A percentile compares a stretch with the other conserved stretches of the same genome.
phyloP scores from a whole-genome alignment of 2,329 filamentous ascomycete species.

The Orbilia javanica region DNA sequence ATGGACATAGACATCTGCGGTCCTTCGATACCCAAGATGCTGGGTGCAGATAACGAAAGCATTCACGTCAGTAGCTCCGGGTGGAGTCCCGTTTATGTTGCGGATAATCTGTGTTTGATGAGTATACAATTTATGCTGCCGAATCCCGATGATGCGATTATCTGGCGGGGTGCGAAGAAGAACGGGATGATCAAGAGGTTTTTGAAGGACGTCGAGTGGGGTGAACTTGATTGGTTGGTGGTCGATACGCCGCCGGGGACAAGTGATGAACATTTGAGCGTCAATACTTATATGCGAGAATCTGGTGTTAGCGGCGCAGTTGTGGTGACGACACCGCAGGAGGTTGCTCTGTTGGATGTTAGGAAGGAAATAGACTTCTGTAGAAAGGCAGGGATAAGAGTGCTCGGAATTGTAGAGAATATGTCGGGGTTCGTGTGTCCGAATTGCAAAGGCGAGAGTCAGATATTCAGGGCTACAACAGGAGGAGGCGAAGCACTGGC shows the following conservation, averaged over 20 bases:
- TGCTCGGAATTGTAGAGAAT: conserved; percentile 94
- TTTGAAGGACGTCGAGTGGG: conserved; percentile 97
- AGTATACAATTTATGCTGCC: conserved; percentile 98
- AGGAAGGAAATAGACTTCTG: conserved; percentile 99
- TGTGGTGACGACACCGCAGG: conserved; percentile 93
- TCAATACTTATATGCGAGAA: conserved; percentile 91
- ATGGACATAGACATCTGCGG: conserved; percentile 99
- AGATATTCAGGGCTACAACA: conserved; percentile 91
- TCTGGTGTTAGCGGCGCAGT: conserved; percentile 94
- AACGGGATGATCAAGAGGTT: conserved; percentile 99
- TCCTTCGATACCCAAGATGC: conserved; percentile 97
- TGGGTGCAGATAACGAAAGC: conserved; percentile 93
- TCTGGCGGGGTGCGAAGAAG: conserved; percentile 98
- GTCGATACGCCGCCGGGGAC: conserved; percentile 97
- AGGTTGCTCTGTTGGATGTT: conserved; percentile 91
- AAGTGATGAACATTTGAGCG: conserved; percentile 92
- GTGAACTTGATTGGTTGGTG: conserved; percentile 89
- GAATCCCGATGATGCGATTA: conserved; percentile 91
- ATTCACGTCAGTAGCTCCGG: conserved; percentile 90
- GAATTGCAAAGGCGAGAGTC: conserved; percentile 74
- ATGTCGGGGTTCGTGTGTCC: conserved; percentile 98
- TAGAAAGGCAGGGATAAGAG: conserved; percentile 87
- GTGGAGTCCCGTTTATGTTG: conserved; percentile 95
- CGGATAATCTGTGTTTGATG: conserved; percentile 95
- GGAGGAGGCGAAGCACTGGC: conserved; percentile 86